phyloP scores from a whole-genome alignment of 352 stramenopile genomes.

The Halophytophthora polymorphica region DNA sequence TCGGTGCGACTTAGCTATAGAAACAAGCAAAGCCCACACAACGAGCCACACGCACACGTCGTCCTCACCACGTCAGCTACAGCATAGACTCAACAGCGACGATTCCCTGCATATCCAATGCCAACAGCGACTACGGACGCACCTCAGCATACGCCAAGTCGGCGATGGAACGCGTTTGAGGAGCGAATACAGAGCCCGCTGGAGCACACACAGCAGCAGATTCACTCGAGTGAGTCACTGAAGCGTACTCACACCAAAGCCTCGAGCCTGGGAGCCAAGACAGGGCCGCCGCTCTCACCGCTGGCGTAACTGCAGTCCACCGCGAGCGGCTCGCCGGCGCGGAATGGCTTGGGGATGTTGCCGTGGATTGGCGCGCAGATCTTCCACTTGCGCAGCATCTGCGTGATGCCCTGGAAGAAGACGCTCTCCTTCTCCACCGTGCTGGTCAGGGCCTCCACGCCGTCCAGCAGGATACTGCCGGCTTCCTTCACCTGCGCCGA shows the following conservation, averaged over 20 bases:
- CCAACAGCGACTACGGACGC: conserved; percentile 1
- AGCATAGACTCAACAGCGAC: not conserved
- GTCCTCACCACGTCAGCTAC: not conserved
- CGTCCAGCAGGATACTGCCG: conserved; percentile 67
- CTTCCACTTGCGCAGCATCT: conserved; percentile 85
- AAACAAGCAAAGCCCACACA: not conserved
- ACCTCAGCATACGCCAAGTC: conserved; percentile 83
- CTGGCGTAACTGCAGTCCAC: conserved; percentile 85
- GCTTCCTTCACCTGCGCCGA: conserved; percentile 70
- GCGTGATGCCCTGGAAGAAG: conserved; percentile 78
- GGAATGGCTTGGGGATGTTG: conserved; percentile 86
- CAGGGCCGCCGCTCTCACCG: conserved; percentile 26
- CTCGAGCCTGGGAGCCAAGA: not conserved
- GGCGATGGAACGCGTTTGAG: conserved; percentile 68
- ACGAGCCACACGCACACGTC: not conserved
- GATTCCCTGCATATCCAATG: conserved; percentile 5
- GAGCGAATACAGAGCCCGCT: conserved; percentile 75
- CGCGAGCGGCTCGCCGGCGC: conserved; percentile 72
- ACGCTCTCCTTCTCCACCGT: conserved; percentile 81
- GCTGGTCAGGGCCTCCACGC: conserved; percentile 62
- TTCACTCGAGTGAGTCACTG: not conserved
- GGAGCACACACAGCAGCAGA: conserved; percentile 4
- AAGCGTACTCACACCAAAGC: not conserved
- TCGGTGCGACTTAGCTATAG: conserved; percentile 74
- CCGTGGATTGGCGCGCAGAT: conserved; percentile 83